Conservation (phyloP, 139 green algal species). For the Ettlia oleoabundans region DNA sequence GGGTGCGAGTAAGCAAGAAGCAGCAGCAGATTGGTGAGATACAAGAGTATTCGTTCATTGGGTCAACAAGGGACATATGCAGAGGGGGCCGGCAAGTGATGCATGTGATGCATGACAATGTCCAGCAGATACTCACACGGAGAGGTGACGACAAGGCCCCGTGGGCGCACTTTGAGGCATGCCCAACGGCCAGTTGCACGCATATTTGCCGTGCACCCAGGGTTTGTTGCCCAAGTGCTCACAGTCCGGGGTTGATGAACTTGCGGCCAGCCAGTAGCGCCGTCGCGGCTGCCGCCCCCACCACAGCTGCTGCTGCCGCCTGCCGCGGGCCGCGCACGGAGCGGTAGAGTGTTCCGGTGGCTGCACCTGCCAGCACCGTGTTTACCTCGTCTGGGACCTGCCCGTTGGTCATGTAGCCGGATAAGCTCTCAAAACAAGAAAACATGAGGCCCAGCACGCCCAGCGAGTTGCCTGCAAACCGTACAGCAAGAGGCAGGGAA, state of each 20-base stretch:
- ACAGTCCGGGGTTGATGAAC: slow-evolving; percentile 44
- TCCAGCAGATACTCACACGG: no score
- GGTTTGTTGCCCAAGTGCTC: not conserved
- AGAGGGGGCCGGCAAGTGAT: no score
- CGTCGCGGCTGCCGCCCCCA: slow-evolving; percentile 62
- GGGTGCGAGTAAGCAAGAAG: no score
- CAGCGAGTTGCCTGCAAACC: slow-evolving; percentile 66
- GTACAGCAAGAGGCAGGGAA: not conserved
- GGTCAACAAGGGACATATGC: no score
- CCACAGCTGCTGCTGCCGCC: slow-evolving; percentile 67
- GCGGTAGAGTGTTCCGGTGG: slow-evolving; percentile 76
- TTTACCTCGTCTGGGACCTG: slow-evolving; percentile 61
- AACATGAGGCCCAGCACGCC: slow-evolving; percentile 87
- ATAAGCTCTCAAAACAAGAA: slow-evolving; percentile 64
- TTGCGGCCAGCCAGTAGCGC: slow-evolving; percentile 62
- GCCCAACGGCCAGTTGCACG: no score
- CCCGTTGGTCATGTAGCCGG: slow-evolving; percentile 64
- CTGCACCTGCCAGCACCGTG: slow-evolving; percentile 72
- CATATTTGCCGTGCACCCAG: not conserved
- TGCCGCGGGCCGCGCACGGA: slow-evolving; percentile 71
- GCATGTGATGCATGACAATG: no score
- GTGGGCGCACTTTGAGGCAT: no score
- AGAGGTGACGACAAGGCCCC: no score
- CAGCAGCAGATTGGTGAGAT: no score
- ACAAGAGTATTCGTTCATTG: no score